Base-by-base conservation (phyloP, 768 basidiomycete genomes). In the Pleurotus pulmonarius region DNA sequence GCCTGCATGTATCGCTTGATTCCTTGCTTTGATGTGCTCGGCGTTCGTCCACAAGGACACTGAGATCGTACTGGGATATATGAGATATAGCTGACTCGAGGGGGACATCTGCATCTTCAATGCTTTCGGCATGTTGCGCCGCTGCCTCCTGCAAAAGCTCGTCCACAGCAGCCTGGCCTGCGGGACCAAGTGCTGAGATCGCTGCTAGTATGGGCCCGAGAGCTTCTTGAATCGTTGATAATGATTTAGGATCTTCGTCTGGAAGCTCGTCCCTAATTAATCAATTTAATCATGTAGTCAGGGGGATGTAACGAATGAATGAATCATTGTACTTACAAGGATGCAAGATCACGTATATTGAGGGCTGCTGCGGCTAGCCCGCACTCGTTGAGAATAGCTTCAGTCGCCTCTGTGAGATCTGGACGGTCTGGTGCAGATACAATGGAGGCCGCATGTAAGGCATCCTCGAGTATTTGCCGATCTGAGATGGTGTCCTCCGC, bases 11-110 rank as follows among this genome's bases (percentile, higher is more conserved):
- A 13, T 47, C 5, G 1, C 56, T 56, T 34, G 63, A 62, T 25
- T 66, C 62, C 37, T 55, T 57, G 2, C 64, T 66, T 26, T 66
- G 60, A 45, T 66, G 64, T 20, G 38, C 4, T 1, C 25, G 20
- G 1, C 59, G 52, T 47, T 61, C 6, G 1, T 56, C 3, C 1
- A 64, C 53, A 8, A 64, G 34, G 18, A 25, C 2, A 16, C 54
- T 38, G 26, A 57, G 40, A 46, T 60, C 55, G 13, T 60, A 34
- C 13, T 52, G 41, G 5, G 3, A 26, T 4, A n/a, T 43, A 1
- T 48, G 40, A 38, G 41, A 25, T 40, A 25, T n/a, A n/a, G n/a
- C n/a, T n/a, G 16, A 44, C 5, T 38, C 34, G 15, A n/a, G 45
- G 45, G 26, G 1, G 26, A 26, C 5, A 7, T 26, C 13, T 15